A percentile compares a stretch with the other conserved stretches of the same genome.
These are phyloP conservation scores for Rhodamnia rubescens DNA, from an alignment of 345 rosid species.

Conservation along the genomic window DNA sequence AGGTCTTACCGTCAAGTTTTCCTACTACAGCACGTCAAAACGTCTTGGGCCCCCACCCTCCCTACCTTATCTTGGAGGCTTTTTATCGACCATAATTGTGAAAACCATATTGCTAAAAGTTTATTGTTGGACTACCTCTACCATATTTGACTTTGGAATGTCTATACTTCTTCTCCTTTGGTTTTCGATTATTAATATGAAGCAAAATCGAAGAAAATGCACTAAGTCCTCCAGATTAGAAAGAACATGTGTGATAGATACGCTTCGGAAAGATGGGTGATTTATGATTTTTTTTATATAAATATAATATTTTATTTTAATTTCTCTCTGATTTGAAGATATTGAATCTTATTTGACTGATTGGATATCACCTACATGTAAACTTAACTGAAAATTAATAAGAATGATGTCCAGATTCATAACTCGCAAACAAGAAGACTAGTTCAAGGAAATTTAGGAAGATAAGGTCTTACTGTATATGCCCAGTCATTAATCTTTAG, in stretches of 20 bases:
- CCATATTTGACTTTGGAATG: not conserved
- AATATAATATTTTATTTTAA: too few relatives aligned
- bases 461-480: not conserved
- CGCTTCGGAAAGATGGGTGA: not conserved
- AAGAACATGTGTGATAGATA: not conserved
- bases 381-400: not conserved
- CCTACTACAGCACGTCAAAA: not conserved
- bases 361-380: not conserved
- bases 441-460: not conserved
- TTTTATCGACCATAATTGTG: not conserved
- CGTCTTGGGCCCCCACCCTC: too few relatives aligned
- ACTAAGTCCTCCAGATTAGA: not conserved
- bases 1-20: not conserved
- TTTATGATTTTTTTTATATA: not conserved
- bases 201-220: not conserved
- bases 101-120: not conserved
- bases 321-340: not conserved
- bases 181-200: not conserved
- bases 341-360: not conserved
- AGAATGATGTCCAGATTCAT: not conserved
- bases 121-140: not conserved
- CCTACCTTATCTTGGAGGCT: not conserved
- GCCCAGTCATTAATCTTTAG: not conserved
- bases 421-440: not conserved
- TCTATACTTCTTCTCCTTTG: not conserved